Conservation (phyloP, 768 basidiomycete genomes). For the Podaxis rugospora region DNA sequence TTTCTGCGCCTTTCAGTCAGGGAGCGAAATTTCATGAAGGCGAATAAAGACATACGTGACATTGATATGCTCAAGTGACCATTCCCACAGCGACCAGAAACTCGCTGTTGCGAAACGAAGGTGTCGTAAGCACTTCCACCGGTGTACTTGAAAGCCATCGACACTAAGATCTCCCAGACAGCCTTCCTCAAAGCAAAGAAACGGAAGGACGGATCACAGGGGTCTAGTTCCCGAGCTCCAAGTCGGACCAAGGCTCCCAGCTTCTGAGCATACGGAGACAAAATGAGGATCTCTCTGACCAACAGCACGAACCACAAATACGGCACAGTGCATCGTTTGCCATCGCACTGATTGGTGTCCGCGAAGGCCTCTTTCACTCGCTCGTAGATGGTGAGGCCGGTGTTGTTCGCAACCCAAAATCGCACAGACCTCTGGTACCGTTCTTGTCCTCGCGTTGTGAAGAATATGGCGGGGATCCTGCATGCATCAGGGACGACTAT, state of each 20-base stretch:
- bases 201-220: neutral
- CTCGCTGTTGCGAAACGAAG: neutral
- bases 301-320: slow-evolving; percentile 1
- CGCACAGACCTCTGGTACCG: neutral
- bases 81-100: neutral
- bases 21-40: no score
- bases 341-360: neutral
- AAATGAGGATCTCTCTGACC: neutral
- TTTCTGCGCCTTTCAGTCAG: neutral
- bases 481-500: neutral
- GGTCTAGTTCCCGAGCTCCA: neutral
- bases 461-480: neutral
- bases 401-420: neutral
- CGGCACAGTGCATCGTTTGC: no score
- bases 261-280: neutral
- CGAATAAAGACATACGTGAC: neutral
- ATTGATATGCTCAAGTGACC: neutral
- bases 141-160: neutral
- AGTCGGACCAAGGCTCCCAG: neutral
- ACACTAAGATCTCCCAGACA: neutral
- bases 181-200: neutral
- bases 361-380: neutral
- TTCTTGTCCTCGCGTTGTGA: neutral
- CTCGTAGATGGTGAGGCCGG: neutral
- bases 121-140: neutral